Percentiles rank a stretch among this genome's conserved stretches.
These are phyloP conservation scores for Xylaria sp. DNA, from an alignment of 2,329 filamentous ascomycete genomes.

Conservation along the genomic window DNA sequence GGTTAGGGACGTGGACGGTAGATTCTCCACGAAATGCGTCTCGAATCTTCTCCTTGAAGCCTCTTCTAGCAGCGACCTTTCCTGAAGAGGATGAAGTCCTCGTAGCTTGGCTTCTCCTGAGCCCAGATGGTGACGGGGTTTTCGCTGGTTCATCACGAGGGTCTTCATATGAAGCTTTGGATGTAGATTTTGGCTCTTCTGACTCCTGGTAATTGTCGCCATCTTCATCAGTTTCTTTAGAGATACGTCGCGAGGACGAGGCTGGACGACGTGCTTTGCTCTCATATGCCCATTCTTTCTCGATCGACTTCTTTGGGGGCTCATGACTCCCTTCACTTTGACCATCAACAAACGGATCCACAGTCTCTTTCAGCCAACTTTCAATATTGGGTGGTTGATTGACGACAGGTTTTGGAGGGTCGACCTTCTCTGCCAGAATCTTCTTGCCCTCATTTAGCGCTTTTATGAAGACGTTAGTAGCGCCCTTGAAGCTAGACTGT, in stretches of 20 bases:
- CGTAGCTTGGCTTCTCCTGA: conserved; percentile 68
- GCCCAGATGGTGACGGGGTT: conserved; percentile 52
- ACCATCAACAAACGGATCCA: conserved; percentile 70
- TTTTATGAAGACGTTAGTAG: conserved; percentile 73
- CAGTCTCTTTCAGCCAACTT: conserved; percentile 71
- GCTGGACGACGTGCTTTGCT: conserved; percentile 44
- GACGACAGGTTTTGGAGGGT: conserved; percentile 60
- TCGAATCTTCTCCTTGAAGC: conserved; percentile 68
- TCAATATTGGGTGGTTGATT: conserved; percentile 74
- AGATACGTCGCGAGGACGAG: conserved; percentile 41
- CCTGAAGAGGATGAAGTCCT: conserved; percentile 61
- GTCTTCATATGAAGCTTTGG: conserved; percentile 38
- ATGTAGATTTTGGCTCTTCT: conserved; percentile 28
- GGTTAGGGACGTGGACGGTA: conserved; percentile 57
- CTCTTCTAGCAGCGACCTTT: conserved; percentile 60
- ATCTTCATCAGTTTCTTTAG: conserved; percentile 34
- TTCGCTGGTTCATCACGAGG: conserved; percentile 49
- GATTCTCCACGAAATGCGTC: conserved; percentile 74
- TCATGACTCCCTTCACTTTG: conserved; percentile 36
- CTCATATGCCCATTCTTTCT: conserved; percentile 53
- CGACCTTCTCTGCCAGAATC: conserved; percentile 70
- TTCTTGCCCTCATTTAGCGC: conserved; percentile 73
- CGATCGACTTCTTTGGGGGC: conserved; percentile 50
- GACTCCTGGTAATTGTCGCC: conserved; percentile 33
- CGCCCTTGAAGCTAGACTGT: conserved; percentile 67